phyloP scores from a whole-genome alignment of 225 moss, liverwort and hornwort species.

The Pseudisothecium myosuroides region DNA sequence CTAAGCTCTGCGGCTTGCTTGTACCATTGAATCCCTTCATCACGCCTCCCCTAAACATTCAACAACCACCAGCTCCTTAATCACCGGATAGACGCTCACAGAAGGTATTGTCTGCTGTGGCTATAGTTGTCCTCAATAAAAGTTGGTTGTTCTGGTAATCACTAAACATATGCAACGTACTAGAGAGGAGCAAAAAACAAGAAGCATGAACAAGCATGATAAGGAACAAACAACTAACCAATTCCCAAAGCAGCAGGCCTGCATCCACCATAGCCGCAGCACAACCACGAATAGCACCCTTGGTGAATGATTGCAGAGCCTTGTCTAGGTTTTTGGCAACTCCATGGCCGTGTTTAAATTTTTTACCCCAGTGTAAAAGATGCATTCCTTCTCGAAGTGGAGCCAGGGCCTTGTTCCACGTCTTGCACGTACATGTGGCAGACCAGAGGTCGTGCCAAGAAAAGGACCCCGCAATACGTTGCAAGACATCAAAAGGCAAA shows the following conservation, averaged over 20 bases:
- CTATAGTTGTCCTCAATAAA: not conserved
- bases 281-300: constrained; percentile 66
- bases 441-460: constrained; percentile 76
- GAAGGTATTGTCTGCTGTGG: not conserved
- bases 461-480: constrained; percentile 60
- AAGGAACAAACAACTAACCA: constrained; percentile 37
- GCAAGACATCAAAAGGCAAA: constrained; percentile 64
- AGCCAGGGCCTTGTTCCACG: constrained; percentile 58
- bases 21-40: constrained; percentile 72
- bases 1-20: constrained; percentile 69
- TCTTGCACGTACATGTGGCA: constrained; percentile 57
- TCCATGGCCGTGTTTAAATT: constrained; percentile 68
- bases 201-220: not conserved
- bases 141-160: not conserved
- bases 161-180: not conserved
- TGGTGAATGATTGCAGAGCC: constrained; percentile 56
- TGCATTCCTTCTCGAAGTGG: constrained; percentile 77
- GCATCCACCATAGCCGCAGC: constrained; percentile 81
- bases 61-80: not conserved
- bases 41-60: constrained; percentile 39
- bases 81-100: not conserved
- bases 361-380: constrained; percentile 67
- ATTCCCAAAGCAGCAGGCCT: constrained; percentile 68
- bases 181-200: not conserved
- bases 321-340: constrained; percentile 53